Base-by-base conservation (phyloP, 2,329 filamentous ascomycete genomes). In the Massarina eburnea region DNA sequence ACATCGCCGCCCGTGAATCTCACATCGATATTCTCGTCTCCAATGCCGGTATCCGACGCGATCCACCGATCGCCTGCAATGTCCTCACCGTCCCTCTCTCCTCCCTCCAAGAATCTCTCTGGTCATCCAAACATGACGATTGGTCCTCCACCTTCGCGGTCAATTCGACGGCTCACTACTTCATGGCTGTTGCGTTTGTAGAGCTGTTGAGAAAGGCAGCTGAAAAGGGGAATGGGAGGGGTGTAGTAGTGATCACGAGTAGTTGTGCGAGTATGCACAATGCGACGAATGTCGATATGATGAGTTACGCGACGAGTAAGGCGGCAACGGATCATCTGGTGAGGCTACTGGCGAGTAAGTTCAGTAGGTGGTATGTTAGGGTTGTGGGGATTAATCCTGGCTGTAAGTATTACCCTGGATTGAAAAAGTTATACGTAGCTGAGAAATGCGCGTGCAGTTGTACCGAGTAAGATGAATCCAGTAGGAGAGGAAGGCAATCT, bases 201-300 rank as follows among this genome's bases (percentile, higher is more conserved):
- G 71, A 73, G 9, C 57, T 79, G 3, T 61, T 79, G 1, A 69
- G 60, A 1, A 69, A 70, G 7, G 76, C 75, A 0, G 67, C 70
- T 3, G 58, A 64, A 4, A 50, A 24, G 43, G 71, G 64, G 21
- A 60, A 73, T 20, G 76, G 77, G 7, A 65, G 76, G 6, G 77
- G 76, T 0, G 73, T 73, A 0, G 61, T 78, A 14, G 63, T 79
- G 3, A 62, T 80, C 4, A 79, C 76, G 3, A 79, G 77, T 54
- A 76, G 73, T 2, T 80, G 77, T 52, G 76, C 77, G 2, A 78
- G 75, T 55, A 74, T 79, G 71, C 76, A 79, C 47, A 79, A 78
- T 57, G 73, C 58, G 1, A 80, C 77, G 1, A 80, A 80, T 51
- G 68, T 80, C 3, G 77, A 80, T 48, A 60, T 80, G 55, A 79